Evolutionary conservation across 768 basidiomycete genomes (phyloP).

Genomic region (Suillus spraguei): DNA sequence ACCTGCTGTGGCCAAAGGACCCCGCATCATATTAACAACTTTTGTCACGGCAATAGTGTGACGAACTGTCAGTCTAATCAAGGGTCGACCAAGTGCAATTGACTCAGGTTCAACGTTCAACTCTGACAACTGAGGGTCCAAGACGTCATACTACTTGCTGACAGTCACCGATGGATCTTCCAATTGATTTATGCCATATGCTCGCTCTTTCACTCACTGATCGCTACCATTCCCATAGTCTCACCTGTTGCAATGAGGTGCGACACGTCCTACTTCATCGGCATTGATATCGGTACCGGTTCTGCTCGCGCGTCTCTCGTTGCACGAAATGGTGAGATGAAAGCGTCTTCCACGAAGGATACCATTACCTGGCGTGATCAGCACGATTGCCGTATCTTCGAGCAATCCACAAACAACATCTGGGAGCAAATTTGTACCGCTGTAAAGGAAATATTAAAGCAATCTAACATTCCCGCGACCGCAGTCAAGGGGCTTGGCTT

Average conservation of each 20-base stretch:
- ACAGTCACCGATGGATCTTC: slow-evolving; percentile 3
- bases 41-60: not conserved
- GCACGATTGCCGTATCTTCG: slow-evolving; percentile 89
- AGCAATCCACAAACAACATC: slow-evolving; percentile 91
- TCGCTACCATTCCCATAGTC: slow-evolving; percentile 4
- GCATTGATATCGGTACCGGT: slow-evolving; percentile 90
- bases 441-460: slow-evolving; percentile 62
- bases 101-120: not conserved
- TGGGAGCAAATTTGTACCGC: slow-evolving; percentile 71
- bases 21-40: not conserved
- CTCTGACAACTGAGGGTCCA: not conserved
- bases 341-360: slow-evolving; percentile 78
- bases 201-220: slow-evolving; percentile 9
- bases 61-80: not conserved
- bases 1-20: not conserved
- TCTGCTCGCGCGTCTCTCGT: slow-evolving; percentile 89
- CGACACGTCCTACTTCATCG: slow-evolving; percentile 58
- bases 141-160: slow-evolving; percentile 13
- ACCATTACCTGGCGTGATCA: slow-evolving; percentile 88
- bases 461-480: slow-evolving; percentile 54
- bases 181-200: not conserved
- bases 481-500: slow-evolving; percentile 88
- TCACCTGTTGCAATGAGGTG: slow-evolving; percentile 33
- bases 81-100: not conserved
- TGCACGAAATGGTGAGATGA: slow-evolving; percentile 62